phyloP scores from a whole-genome alignment of 495 filamentous ascomycete species.

The Annulohypoxylon moriforme region DNA sequence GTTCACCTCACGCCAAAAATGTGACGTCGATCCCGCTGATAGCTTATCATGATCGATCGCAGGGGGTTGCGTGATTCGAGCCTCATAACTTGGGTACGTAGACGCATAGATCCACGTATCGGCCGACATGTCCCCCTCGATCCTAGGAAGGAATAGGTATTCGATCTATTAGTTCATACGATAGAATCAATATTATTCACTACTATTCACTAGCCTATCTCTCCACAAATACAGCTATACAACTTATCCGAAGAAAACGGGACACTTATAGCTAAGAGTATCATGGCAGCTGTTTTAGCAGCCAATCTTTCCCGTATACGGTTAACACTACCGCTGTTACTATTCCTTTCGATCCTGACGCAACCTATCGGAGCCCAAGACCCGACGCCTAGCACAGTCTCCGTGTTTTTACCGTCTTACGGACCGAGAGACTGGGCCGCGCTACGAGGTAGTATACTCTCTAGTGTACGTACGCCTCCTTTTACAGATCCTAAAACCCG shows the following conservation, averaged over 20 bases:
- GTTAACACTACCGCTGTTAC: neutral
- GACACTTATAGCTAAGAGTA: too few relatives aligned
- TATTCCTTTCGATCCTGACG: conserved; percentile 12
- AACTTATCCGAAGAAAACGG: neutral
- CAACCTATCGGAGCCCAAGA: conserved; percentile 19
- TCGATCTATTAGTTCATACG: neutral
- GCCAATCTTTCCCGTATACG: neutral
- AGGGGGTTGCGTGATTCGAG: conserved; percentile 3
- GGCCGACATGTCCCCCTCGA: neutral
- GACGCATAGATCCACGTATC: neutral
- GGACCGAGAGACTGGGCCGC: conserved; percentile 43
- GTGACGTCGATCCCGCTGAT: conserved; percentile 8
- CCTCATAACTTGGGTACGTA: neutral
- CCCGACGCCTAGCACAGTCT: conserved; percentile 42
- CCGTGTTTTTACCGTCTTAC: conserved; percentile 53
- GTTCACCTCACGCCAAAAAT: neutral
- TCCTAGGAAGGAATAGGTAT: neutral
- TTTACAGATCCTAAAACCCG: too few relatives aligned
- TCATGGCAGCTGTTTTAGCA: neutral
- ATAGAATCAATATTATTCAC: neutral
- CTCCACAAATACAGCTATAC: neutral
- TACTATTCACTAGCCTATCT: neutral
- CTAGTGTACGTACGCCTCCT: conserved; percentile 39
- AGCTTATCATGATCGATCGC: neutral
- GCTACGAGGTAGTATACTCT: conserved; percentile 53